A percentile compares a stretch with the other conserved stretches of the same genome.
These are phyloP conservation scores for Chaetoceros muelleri DNA, from an alignment of 108 stramenopile species.

Conservation along the genomic window DNA sequence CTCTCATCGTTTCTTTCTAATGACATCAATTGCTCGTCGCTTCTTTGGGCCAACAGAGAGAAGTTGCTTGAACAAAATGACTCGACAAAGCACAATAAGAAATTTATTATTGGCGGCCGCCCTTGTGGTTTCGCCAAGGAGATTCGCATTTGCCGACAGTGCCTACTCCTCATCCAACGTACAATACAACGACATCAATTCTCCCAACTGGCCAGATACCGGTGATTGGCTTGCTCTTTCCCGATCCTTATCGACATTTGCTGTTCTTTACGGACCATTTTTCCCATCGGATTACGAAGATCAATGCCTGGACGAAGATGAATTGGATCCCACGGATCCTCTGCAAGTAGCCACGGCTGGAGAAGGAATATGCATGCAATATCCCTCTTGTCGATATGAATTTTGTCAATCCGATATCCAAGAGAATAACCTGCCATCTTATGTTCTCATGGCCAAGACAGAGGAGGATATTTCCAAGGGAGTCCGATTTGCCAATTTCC, in stretches of 20 bases:
- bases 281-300: background rate
- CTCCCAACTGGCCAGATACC: background rate
- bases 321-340: background rate
- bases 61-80: too few relatives aligned
- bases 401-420: background rate
- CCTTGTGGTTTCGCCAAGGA: too few relatives aligned
- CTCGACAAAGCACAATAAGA: too few relatives aligned
- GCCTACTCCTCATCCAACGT: too few relatives aligned
- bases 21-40: too few relatives aligned
- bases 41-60: too few relatives aligned
- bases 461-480: constrained; percentile 17
- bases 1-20: too few relatives aligned
- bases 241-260: background rate
- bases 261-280: background rate
- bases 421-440: constrained; percentile 1
- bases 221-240: background rate
- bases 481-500: constrained; percentile 17
- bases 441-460: constrained; percentile 2
- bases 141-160: too few relatives aligned
- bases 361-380: constrained; percentile 1
- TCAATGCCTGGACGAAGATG: background rate
- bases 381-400: background rate
- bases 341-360: background rate
- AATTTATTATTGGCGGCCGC: too few relatives aligned
- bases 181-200: background rate